A percentile compares a stretch with the other conserved stretches of the same genome.
Conservation (phyloP, 2,329 filamentous ascomycete species). For the Xylariaceae sp. region DNA sequence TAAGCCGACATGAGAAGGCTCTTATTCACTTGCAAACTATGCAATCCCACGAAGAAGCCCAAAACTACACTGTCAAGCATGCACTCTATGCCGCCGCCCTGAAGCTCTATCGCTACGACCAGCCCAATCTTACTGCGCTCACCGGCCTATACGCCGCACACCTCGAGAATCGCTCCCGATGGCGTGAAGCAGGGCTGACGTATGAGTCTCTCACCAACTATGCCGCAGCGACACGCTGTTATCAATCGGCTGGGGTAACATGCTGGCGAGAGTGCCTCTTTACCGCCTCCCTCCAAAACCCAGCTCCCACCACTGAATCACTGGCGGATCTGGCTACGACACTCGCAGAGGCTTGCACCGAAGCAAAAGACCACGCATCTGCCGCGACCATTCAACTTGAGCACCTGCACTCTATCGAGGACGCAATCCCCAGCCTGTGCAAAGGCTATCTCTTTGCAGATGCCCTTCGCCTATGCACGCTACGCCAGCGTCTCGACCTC, state of each 20-base stretch:
- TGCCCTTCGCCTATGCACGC: slow-evolving; percentile 72
- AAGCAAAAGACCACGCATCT: slow-evolving; percentile 77
- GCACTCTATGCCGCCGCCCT: slow-evolving; percentile 74
- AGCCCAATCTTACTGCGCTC: slow-evolving; percentile 59
- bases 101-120: slow-evolving; percentile 78
- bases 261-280: slow-evolving; percentile 91
- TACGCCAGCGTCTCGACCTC: slow-evolving; percentile 56
- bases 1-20: slow-evolving; percentile 73
- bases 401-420: slow-evolving; percentile 68
- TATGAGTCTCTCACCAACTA: slow-evolving; percentile 83
- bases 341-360: slow-evolving; percentile 74
- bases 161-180: slow-evolving; percentile 69
- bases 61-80: slow-evolving; percentile 74
- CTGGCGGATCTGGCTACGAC: slow-evolving; percentile 65
- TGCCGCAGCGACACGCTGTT: slow-evolving; percentile 71
- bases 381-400: slow-evolving; percentile 79
- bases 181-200: slow-evolving; percentile 82
- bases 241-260: slow-evolving; percentile 68
- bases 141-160: slow-evolving; percentile 76
- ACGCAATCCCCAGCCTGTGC: slow-evolving; percentile 74
- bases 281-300: slow-evolving; percentile 62
- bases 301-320: slow-evolving; percentile 56
- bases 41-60: slow-evolving; percentile 71
- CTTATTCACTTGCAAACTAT: slow-evolving; percentile 70
- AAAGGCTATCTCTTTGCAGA: slow-evolving; percentile 84